Evolutionary conservation across 1,284 basidiomycete genomes (phyloP), one percentile per base, ranked within the genome.

Genomic region (Crucibulum parvulum): DNA sequence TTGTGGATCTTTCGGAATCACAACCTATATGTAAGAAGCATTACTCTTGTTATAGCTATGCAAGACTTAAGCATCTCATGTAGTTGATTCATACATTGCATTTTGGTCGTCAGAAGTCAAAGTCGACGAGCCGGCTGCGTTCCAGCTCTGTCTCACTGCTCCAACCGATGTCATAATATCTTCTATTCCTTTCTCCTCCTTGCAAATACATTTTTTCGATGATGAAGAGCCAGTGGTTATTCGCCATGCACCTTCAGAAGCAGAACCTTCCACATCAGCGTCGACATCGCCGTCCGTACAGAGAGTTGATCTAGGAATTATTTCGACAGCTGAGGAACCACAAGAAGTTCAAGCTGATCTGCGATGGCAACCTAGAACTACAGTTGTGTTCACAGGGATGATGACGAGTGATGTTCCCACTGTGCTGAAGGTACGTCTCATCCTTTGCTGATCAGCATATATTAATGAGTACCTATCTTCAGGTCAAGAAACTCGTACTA

Each of bases 41-140:
- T 48, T 45, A 16, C 8, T 45, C 51, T 47, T 54, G 39, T 47
- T 43, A 48, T 64, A 62, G 38, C 56, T 9, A 39, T 24, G 34
- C 34, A 37, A 46, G 43, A 37, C 55, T 57, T 37, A 55, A 10
- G 51, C 52, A 13, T 38, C 48, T 34, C 56, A 34, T 54, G 9
- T 63, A 95, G 93, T 95, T 61, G 79, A 88, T 43, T 83, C 87
- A 0, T 81, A 78, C 18, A 76, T 87, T 1, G 81, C 88, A 0
- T 96, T 96, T 73, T 95, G 92, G 89, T 72, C 81, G 8, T 64
- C 83, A 0, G 82, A 88, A 60, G 84, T 87, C 24, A 80, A 83
- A 46, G 83, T 94, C 4, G 84, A 82, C n/a, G 83, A 88, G 55
- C 67, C 76, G 7, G 84, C 84, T 0, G 84, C 90, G 0, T 96